phyloP scores from a whole-genome alignment of 176 grass and related monocot species.

The Miscanthus lutarioriparius region DNA sequence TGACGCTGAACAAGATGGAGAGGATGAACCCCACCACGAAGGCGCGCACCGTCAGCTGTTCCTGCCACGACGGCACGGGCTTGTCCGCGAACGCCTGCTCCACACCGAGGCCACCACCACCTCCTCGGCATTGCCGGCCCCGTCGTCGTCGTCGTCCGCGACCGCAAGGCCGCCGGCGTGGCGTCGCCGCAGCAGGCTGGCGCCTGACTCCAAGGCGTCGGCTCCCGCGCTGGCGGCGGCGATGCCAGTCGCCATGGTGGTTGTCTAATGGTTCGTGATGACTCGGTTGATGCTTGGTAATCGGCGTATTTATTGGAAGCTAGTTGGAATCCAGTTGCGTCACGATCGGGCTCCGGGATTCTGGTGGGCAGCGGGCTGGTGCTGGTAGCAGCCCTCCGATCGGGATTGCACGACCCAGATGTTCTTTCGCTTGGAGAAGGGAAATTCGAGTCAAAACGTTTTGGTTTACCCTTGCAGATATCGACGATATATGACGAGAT shows the following conservation, averaged over 20 bases:
- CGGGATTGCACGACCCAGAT: not conserved
- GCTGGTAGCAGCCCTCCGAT: not conserved
- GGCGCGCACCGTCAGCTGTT: conserved; percentile 73
- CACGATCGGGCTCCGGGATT: not conserved
- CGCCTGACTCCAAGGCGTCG: conserved; percentile 27
- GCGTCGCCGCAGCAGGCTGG: conserved; percentile 30
- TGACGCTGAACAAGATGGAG: conserved; percentile 61
- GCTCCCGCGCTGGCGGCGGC: not conserved
- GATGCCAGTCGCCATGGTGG: conserved; percentile 38
- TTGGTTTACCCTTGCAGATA: no score
- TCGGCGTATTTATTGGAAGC: conserved; percentile 25
- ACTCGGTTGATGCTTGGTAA: not conserved
- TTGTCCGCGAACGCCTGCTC: conserved; percentile 47
- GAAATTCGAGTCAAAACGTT: not conserved
- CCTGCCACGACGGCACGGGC: conserved; percentile 56
- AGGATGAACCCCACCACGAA: conserved; percentile 72
- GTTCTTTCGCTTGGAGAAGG: not conserved
- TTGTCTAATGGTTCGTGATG: not conserved
- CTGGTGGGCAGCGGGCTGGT: not conserved
- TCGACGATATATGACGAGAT: no score
- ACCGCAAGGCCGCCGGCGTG: not conserved
- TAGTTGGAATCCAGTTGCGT: not conserved
- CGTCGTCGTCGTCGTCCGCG: not conserved
- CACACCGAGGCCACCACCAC: conserved; percentile 22
- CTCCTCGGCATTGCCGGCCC: not conserved